Evolutionary conservation across 352 stramenopile genomes (phyloP).

Genomic region (Phytophthora cryptogea): DNA sequence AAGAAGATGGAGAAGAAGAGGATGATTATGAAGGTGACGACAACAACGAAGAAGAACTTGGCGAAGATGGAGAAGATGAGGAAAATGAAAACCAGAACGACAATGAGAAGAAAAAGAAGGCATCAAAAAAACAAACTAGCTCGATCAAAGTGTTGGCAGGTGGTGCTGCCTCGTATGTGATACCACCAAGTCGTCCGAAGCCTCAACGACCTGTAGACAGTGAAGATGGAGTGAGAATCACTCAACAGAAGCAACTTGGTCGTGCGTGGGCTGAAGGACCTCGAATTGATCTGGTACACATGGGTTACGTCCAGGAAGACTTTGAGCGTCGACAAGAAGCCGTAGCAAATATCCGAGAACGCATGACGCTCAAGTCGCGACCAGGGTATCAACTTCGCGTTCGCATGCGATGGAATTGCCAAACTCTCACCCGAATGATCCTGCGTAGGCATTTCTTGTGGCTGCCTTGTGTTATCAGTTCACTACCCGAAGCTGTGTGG

Average conservation of each 20-base stretch:
- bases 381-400: conserved; percentile 69
- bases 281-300: conserved; percentile 68
- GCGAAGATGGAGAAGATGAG: conserved; percentile 28
- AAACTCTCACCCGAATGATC: conserved; percentile 47
- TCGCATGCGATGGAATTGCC: conserved; percentile 57
- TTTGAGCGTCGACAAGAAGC: conserved; percentile 62
- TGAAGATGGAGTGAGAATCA: conserved; percentile 31
- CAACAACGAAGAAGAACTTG: conserved; percentile 24
- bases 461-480: conserved; percentile 63
- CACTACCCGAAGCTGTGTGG: conserved; percentile 70
- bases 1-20: conserved; percentile 8
- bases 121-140: conserved; percentile 14
- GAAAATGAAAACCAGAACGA: conserved; percentile 18
- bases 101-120: conserved; percentile 14
- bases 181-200: conserved; percentile 26
- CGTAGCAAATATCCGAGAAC: conserved; percentile 58
- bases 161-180: conserved; percentile 32
- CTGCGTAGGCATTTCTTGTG: conserved; percentile 68
- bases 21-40: conserved; percentile 28
- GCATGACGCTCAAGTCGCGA: conserved; percentile 60
- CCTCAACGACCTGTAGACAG: conserved; percentile 35
- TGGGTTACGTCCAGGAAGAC: conserved; percentile 70
- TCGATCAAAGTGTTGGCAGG: conserved; percentile 29
- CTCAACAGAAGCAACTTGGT: conserved; percentile 65
- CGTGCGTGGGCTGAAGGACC: conserved; percentile 67